These are phyloP conservation scores for Linderina pennispora DNA, from an alignment of 192 early-diverging fungal genomes.

Conservation along the genomic window DNA sequence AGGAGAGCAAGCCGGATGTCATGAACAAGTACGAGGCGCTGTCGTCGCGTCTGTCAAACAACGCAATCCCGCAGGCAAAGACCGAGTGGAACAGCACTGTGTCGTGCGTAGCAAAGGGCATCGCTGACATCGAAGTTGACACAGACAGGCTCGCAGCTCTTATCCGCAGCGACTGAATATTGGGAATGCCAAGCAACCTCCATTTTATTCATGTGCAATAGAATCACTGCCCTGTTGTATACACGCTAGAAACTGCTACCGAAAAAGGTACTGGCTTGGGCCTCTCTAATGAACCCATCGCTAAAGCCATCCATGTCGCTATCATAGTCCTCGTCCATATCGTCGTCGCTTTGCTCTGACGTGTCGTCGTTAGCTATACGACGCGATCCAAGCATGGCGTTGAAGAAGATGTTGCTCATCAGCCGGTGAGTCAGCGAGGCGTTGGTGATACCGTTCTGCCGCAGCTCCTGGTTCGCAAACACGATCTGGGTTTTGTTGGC, in stretches of 20 bases:
- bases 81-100: slow-evolving; percentile 30
- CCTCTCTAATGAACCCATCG: too few relatives aligned
- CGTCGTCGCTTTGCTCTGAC: slow-evolving; percentile 1
- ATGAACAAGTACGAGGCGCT: slow-evolving; percentile 21
- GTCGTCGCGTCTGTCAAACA: slow-evolving; percentile 19
- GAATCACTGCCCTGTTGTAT: neutral
- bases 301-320: neutral
- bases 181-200: neutral
- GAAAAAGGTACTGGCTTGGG: too few relatives aligned
- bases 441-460: slow-evolving; percentile 7
- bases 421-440: slow-evolving; percentile 20
- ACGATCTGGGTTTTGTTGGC: neutral
- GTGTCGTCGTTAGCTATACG: neutral
- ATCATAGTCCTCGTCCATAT: slow-evolving; percentile 3
- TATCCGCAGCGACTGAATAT: neutral
- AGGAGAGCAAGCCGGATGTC: slow-evolving; percentile 11
- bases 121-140: slow-evolving; percentile 12
- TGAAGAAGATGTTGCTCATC: slow-evolving; percentile 15
- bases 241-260: too few relatives aligned
- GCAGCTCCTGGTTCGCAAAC: slow-evolving; percentile 22
- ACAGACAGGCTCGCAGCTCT: slow-evolving; percentile 8
- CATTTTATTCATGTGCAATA: neutral
- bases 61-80: slow-evolving; percentile 36
- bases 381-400: slow-evolving; percentile 3
- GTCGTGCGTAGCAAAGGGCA: slow-evolving; percentile 3